Evolutionary conservation across 164 flowering plant genomes (phyloP).

Genomic region (Warburgia ugandensis): DNA sequence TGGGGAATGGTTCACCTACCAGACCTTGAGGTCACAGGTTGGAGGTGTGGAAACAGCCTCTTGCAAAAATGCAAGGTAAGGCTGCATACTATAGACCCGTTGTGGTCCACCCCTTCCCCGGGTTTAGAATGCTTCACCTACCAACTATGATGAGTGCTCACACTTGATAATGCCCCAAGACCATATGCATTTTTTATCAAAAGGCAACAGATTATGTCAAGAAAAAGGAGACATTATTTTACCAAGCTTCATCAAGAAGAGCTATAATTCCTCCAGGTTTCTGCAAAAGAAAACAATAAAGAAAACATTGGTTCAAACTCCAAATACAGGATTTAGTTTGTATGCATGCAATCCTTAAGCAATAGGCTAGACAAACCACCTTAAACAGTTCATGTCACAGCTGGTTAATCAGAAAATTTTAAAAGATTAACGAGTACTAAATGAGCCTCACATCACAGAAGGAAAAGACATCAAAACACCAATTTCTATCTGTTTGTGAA

Average conservation of each 20-base stretch:
- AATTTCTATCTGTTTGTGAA: neutral
- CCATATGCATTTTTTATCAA: neutral
- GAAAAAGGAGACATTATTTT: slow-evolving; percentile 11
- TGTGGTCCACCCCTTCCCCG: too few species aligned
- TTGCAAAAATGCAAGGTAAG: too few species aligned
- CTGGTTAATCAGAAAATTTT: too few species aligned
- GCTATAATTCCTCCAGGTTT: slow-evolving; percentile 88
- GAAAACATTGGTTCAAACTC: too few species aligned
- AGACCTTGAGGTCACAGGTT: too few species aligned
- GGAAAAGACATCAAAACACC: neutral
- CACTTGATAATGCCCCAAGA: too few species aligned
- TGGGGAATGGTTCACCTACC: too few species aligned
- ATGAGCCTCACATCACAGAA: neutral
- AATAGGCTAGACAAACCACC: neutral
- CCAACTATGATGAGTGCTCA: too few species aligned
- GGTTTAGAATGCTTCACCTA: too few species aligned
- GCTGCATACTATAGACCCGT: too few species aligned
- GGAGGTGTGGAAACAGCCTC: too few species aligned
- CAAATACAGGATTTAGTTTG: too few species aligned
- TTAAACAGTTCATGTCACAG: neutral
- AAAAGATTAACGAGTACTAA: neutral
- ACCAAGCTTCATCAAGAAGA: slow-evolving; percentile 95
- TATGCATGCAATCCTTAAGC: neutral
- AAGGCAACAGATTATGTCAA: neutral
- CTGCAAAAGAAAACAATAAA: slow-evolving; percentile 33